A percentile compares a stretch with the other conserved stretches of the same genome.
Evolutionary conservation across 2,329 filamentous ascomycete genomes (phyloP).

Genomic region (Lojkania enalia): DNA sequence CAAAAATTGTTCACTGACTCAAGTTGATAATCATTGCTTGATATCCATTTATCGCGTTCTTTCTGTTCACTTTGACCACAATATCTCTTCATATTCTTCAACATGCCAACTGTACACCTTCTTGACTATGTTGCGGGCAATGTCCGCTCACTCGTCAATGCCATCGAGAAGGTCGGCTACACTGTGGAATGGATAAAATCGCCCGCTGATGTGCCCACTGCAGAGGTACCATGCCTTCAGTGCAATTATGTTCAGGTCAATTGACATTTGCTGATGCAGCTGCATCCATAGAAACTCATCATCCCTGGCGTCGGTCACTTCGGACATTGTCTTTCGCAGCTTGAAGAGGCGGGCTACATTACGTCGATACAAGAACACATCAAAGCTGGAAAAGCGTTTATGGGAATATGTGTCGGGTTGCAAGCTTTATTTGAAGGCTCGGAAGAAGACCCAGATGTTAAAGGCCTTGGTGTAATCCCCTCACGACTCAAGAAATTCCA

Average conservation of each 20-base stretch:
- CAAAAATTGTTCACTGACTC: conserved; percentile 23
- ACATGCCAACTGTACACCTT: conserved; percentile 78
- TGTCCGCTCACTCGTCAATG: conserved; percentile 92
- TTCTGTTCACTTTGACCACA: background rate
- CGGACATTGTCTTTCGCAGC: conserved; percentile 88
- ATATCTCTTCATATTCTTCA: conserved; percentile 28
- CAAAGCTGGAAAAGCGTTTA: conserved; percentile 89
- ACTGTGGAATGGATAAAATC: conserved; percentile 88
- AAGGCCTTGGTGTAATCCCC: conserved; percentile 76
- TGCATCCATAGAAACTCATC: conserved; percentile 73
- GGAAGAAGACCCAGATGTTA: conserved; percentile 70
- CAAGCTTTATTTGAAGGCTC: conserved; percentile 90
- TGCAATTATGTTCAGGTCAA: conserved; percentile 16
- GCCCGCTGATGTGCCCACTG: conserved; percentile 80
- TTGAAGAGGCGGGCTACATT: conserved; percentile 79
- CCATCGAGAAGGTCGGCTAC: conserved; percentile 94
- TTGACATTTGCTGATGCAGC: conserved; percentile 43
- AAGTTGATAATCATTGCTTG: background rate
- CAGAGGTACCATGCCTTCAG: conserved; percentile 64
- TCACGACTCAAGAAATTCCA: conserved; percentile 75
- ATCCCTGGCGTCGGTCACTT: conserved; percentile 97
- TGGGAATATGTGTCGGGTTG: conserved; percentile 94
- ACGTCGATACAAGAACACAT: conserved; percentile 84
- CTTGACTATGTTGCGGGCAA: conserved; percentile 95
- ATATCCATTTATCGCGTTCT: background rate